Evolutionary conservation across 2,329 filamentous ascomycete genomes (phyloP).

Genomic region (Cladophialophora psammophila): DNA sequence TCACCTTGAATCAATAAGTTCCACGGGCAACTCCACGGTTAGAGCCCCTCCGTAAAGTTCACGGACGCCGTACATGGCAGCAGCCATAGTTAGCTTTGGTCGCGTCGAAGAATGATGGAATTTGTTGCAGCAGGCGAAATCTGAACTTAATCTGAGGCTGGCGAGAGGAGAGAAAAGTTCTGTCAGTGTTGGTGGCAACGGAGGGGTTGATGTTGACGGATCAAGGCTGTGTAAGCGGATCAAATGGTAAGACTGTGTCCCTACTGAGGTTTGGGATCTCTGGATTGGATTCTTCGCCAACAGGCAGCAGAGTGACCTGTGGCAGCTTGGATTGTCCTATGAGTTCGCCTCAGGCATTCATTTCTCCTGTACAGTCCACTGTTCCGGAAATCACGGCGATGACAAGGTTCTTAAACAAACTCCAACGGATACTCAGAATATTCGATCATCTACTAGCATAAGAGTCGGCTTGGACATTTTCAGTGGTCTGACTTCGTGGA

Average conservation of each 20-base stretch:
- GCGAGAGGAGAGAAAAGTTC: too few species aligned
- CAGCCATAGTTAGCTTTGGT: conserved; percentile 5
- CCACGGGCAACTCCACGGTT: conserved; percentile 36
- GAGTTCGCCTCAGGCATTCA: not conserved
- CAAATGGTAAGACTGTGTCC: too few species aligned
- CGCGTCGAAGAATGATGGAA: not conserved
- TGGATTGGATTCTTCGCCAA: not conserved
- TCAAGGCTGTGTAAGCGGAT: too few species aligned
- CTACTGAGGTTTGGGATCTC: not conserved
- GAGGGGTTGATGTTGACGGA: too few species aligned
- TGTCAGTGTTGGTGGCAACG: too few species aligned
- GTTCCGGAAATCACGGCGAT: not conserved
- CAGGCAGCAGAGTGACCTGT: conserved; percentile 8
- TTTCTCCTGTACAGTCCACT: not conserved
- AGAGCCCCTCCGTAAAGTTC: conserved; percentile 41
- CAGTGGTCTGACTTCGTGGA: not conserved
- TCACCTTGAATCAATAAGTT: conserved; percentile 40
- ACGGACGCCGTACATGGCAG: conserved; percentile 24
- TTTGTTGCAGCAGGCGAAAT: not conserved
- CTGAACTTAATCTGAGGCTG: too few species aligned
- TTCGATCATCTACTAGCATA: not conserved
- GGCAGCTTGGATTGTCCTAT: not conserved
- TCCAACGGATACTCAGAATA: not conserved
- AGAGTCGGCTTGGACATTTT: not conserved
- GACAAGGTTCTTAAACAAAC: not conserved